A percentile compares a stretch with the other conserved stretches of the same genome.
phyloP scores from a whole-genome alignment of 345 rosid genomes.

The Alliaria petiolata region DNA sequence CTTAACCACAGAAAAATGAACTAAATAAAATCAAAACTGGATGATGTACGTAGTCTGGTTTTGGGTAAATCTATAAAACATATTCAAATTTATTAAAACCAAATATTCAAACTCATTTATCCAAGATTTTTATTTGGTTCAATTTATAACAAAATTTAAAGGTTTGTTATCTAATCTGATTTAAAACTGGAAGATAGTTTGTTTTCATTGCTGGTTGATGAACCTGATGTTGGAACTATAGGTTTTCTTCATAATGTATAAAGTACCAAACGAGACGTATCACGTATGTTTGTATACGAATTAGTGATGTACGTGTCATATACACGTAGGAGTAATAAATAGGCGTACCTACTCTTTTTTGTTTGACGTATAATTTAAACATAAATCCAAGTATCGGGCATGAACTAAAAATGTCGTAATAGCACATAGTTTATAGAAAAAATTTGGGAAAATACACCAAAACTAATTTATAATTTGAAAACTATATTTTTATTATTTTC shows the following conservation, averaged over 20 bases:
- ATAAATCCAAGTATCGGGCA: not conserved
- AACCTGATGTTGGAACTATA: too few species aligned
- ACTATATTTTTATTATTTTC: too few species aligned
- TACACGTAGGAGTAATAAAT: not conserved
- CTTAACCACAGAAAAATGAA: not conserved
- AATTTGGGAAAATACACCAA: too few species aligned
- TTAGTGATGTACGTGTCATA: not conserved
- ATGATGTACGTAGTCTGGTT: not conserved
- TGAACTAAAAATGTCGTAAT: not conserved
- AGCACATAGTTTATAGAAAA: too few species aligned
- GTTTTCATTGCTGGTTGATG: too few species aligned
- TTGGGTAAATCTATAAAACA: not conserved
- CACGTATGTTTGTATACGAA: not conserved
- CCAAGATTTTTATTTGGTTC: not conserved
- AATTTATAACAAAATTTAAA: too few species aligned
- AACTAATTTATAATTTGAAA: too few species aligned
- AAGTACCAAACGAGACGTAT: not conserved
- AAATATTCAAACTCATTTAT: too few species aligned
- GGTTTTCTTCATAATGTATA: too few species aligned
- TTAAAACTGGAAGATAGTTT: not conserved
- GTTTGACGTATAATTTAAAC: too few species aligned
- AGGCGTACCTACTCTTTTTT: too few species aligned
- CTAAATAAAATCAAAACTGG: not conserved
- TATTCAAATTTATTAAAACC: not conserved
- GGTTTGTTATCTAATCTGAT: not conserved